Percentiles rank a stretch among this genome's conserved stretches.
phyloP scores from a whole-genome alignment of 768 basidiomycete species.

The Lyophyllum semitale region DNA sequence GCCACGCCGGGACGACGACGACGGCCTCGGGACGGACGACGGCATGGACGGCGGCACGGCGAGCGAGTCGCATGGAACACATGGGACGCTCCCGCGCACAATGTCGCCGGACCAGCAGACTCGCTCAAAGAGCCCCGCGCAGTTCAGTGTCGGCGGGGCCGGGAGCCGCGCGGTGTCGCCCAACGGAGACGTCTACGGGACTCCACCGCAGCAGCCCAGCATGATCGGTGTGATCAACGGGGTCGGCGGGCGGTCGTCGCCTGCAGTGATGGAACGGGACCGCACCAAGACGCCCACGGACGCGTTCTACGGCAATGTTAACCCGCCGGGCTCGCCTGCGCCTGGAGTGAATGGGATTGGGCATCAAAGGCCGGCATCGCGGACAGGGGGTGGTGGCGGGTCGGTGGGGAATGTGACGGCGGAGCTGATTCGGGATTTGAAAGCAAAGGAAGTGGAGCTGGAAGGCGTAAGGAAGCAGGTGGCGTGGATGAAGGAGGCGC shows the following conservation, averaged over 20 bases:
- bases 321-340: slow-evolving; percentile 42
- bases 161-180: slow-evolving; percentile 67
- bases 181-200: slow-evolving; percentile 25
- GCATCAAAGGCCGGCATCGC: slow-evolving; percentile 37
- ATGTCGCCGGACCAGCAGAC: slow-evolving; percentile 55
- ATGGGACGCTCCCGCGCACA: slow-evolving; percentile 48
- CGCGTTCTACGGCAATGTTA: slow-evolving; percentile 52
- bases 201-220: slow-evolving; percentile 43
- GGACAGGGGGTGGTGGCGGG: slow-evolving; percentile 39
- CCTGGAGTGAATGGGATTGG: slow-evolving; percentile 51
- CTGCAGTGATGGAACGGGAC: slow-evolving; percentile 47
- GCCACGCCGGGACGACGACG: slow-evolving; percentile 49
- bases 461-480: slow-evolving; percentile 76
- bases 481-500: slow-evolving; percentile 82
- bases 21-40: slow-evolving; percentile 46
- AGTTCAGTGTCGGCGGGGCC: slow-evolving; percentile 45
- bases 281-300: slow-evolving; percentile 56
- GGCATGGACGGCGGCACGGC: slow-evolving; percentile 50
- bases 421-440: slow-evolving; percentile 79
- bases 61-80: slow-evolving; percentile 37
- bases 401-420: slow-evolving; percentile 73
- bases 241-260: slow-evolving; percentile 36
- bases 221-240: slow-evolving; percentile 59
- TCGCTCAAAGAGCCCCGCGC: slow-evolving; percentile 63
- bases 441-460: slow-evolving; percentile 80